phyloP scores from a whole-genome alignment of 2,329 filamentous ascomycete genomes.

The Cladophialophora exuberans region DNA sequence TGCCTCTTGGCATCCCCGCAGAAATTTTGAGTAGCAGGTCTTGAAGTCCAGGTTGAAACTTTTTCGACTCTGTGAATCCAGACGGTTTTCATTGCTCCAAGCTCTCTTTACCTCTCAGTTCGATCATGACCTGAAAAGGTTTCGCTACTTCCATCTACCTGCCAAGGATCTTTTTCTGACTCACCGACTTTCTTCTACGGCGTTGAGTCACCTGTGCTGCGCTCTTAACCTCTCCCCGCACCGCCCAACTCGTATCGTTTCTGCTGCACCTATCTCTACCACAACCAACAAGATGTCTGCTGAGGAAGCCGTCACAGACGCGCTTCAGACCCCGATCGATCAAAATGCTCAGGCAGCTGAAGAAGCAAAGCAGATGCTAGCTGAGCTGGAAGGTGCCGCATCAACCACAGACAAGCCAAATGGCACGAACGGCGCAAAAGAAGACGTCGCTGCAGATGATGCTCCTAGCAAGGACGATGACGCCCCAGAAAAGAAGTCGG shows the following conservation, averaged over 20 bases:
- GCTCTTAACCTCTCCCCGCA: not conserved
- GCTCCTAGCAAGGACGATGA: constrained; percentile 35
- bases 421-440: constrained; percentile 18
- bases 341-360: constrained; percentile 48
- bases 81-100: not conserved
- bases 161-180: not conserved
- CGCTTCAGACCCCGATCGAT: constrained; percentile 31
- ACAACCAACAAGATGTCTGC: constrained; percentile 26
- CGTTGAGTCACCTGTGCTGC: not conserved
- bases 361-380: constrained; percentile 50
- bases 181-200: not conserved
- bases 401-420: constrained; percentile 6
- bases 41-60: not conserved
- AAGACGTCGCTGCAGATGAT: too few relatives aligned
- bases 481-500: constrained; percentile 43
- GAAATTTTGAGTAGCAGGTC: constrained; percentile 4
- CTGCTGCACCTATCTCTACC: not conserved
- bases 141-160: not conserved
- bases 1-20: constrained; percentile 6
- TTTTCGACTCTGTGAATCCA: not conserved
- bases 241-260: not conserved
- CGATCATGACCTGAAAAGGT: not conserved
- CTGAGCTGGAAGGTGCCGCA: constrained; percentile 47
- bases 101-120: not conserved
- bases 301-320: constrained; percentile 30